Evolutionary conservation across 495 filamentous ascomycete species (phyloP).

Genomic region (Glonium stellatum): DNA sequence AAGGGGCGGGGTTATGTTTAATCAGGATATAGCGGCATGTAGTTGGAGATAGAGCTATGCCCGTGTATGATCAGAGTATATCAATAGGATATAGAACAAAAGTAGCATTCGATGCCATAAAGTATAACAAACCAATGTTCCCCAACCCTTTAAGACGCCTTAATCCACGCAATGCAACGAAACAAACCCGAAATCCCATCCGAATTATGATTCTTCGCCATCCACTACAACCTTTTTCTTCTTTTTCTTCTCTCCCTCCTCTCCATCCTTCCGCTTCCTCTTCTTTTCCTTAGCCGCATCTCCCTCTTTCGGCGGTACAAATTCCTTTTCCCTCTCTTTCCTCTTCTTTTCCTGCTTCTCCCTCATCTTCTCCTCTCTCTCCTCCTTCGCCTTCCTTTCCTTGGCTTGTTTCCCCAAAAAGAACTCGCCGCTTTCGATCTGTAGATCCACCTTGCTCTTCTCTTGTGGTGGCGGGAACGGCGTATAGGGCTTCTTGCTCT

Average conservation of each 20-base stretch:
- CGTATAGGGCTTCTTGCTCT: constrained; percentile 88
- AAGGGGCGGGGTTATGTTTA: too few species aligned
- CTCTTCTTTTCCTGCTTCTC: constrained; percentile 83
- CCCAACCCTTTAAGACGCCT: too few species aligned
- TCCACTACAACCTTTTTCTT: constrained; percentile 24
- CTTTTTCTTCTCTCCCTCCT: constrained; percentile 45
- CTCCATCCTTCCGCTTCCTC: constrained; percentile 54
- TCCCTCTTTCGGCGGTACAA: constrained; percentile 73
- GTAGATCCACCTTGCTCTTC: constrained; percentile 95
- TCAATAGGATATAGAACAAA: too few species aligned
- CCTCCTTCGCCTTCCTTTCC: constrained; percentile 71
- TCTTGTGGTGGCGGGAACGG: constrained; percentile 65
- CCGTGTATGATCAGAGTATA: too few species aligned
- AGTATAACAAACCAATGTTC: too few species aligned
- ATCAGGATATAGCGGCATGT: too few species aligned
- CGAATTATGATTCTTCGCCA: constrained; percentile 2
- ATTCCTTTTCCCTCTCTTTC: constrained; percentile 75
- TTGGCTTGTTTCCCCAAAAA: constrained; percentile 88
- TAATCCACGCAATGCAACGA: neutral
- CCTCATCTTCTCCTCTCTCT: constrained; percentile 71
- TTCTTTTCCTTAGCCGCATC: constrained; percentile 44
- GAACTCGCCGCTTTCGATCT: constrained; percentile 97
- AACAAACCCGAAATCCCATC: neutral
- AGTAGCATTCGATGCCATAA: too few species aligned
- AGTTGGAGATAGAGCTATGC: too few species aligned